A percentile compares a stretch with the other conserved stretches of the same genome.
phyloP scores from a whole-genome alignment of 2,329 filamentous ascomycete species.

The Polychaeton citri region DNA sequence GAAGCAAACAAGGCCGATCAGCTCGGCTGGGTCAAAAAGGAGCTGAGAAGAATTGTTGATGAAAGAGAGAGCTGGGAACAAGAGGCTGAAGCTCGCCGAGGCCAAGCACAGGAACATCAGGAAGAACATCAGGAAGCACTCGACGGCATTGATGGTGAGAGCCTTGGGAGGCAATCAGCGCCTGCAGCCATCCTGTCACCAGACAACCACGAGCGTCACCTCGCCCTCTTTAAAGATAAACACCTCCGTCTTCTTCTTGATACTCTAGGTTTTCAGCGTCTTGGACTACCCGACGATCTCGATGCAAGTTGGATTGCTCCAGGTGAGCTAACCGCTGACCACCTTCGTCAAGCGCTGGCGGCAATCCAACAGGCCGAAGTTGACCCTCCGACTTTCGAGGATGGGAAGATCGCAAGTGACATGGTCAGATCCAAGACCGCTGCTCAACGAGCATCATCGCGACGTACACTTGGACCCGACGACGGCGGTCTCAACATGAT shows the following conservation, averaged over 20 bases:
- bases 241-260: constrained; percentile 75
- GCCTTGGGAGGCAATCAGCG: constrained; percentile 7
- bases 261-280: constrained; percentile 55
- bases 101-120: neutral
- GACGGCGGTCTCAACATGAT: constrained; percentile 57
- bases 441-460: constrained; percentile 33
- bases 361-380: constrained; percentile 68
- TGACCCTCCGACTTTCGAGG: constrained; percentile 62
- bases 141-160: constrained; percentile 15
- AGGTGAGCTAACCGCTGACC: constrained; percentile 46
- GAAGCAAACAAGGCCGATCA: constrained; percentile 66
- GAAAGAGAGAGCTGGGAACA: constrained; percentile 68
- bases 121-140: constrained; percentile 8
- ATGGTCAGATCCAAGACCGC: constrained; percentile 61
- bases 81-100: constrained; percentile 48
- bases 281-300: constrained; percentile 54
- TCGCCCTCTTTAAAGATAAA: constrained; percentile 77
- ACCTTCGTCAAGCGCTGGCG: constrained; percentile 56
- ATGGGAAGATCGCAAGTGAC: constrained; percentile 60
- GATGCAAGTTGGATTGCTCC: constrained; percentile 73
- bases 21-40: constrained; percentile 68
- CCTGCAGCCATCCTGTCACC: constrained; percentile 43
- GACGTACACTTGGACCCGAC: constrained; percentile 25
- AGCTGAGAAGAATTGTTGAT: constrained; percentile 52
- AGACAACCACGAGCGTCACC: constrained; percentile 51